Base-by-base conservation (phyloP, 257 asterid species). In the Osmanthus fragrans region DNA sequence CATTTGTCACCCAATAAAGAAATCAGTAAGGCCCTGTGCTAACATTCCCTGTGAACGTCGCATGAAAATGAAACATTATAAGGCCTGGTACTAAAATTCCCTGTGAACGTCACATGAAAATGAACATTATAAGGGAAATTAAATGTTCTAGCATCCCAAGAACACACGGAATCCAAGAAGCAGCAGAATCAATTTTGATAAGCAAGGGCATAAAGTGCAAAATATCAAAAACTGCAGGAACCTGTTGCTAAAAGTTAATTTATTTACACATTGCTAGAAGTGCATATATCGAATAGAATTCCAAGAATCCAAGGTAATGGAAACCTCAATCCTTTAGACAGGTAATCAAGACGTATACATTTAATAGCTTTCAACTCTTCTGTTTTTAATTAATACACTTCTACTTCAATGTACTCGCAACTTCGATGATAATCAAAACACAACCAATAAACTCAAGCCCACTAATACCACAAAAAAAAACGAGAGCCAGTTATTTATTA, bases 1-100 rank as follows among this genome's bases (percentile, higher is more conserved):
- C 80, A 82, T 32, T 76, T 73, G 45, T 78, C 30, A 76, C 71
- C 69, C 80, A 82, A 33, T 34, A 75, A 7, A 54, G 56, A 56
- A 42, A 51, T 80, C 77, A 80, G 65, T 73, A 51, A 54, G 12
- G 42, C 45, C n/a, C 34, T 12, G 30, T 37, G 56, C 9, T 19
- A 25, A 21, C 51, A 23, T 70, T 70, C 36, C 77, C 71, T 9
- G 39, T 73, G 67, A 85, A 51, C 2, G 2, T 58, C 32, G 7
- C 40, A 65, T 69, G 39, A 47, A 78, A 78, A 64, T 16, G 25
- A 51, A 51, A 51, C 23, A 51, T 51, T 40, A 40, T 16, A 63
- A 73, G 29, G n/a, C 34, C 34, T 2, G 32, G 30, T 37, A 65
- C 9, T 19, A 25, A 21, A 40, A 23, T 69, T 70, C 36, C 76